phyloP scores from a whole-genome alignment of 176 grass and related monocot genomes.

The Triticum timopheevii region DNA sequence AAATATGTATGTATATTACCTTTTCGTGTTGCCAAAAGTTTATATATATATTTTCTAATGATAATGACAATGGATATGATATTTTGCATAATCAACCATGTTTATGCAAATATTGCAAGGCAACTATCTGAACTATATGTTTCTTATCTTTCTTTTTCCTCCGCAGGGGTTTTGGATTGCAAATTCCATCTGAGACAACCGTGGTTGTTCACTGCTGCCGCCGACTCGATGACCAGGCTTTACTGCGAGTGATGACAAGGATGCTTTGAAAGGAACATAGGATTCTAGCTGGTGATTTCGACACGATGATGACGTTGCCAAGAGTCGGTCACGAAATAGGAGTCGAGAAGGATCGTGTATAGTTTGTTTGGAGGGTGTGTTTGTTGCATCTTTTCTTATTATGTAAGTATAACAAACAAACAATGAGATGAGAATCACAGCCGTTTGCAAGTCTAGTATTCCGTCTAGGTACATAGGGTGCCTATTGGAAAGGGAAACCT shows the following conservation, averaged over 20 bases:
- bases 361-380: not conserved
- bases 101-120: not conserved
- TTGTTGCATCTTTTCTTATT: not conserved
- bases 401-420: not conserved
- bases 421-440: not conserved
- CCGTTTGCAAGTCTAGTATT: too few species aligned
- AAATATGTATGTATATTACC: not conserved
- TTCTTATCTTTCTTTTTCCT: not conserved
- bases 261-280: not conserved
- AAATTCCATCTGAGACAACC: conserved; percentile 88
- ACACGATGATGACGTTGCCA: not conserved
- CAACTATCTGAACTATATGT: not conserved
- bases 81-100: not conserved
- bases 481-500: too few species aligned
- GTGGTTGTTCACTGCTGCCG: conserved; percentile 88
- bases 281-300: not conserved
- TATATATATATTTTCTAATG: not conserved
- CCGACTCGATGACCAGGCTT: conserved; percentile 71
- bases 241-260: conserved; percentile 58
- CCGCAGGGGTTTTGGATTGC: conserved; percentile 80
- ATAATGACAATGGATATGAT: not conserved
- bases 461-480: too few species aligned
- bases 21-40: not conserved
- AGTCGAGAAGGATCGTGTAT: not conserved
- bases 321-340: not conserved